Evolutionary conservation across 2,329 filamentous ascomycete species (phyloP), one percentile per base, ranked within the genome.

Genomic region (Polytolypa hystricis): DNA sequence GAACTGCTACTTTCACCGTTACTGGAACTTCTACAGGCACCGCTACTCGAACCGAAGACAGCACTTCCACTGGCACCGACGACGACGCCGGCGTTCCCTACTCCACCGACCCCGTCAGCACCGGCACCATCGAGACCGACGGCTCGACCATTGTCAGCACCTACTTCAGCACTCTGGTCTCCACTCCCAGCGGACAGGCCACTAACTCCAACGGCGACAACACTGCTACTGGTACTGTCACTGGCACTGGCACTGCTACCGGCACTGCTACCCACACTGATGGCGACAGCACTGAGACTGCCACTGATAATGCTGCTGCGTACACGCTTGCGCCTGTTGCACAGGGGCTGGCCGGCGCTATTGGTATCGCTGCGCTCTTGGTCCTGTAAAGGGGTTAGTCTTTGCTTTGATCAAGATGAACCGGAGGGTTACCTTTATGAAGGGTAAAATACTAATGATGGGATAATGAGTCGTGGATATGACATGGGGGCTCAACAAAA

Each of bases 331-430:
- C 43, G 10, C 51, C 48, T 12, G 45, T 44, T 28, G 51, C 54
- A 20, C 26, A 19, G 8, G 35, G 27, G 12, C 18, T 37, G 6
- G 12, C 29, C 14, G 64, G 63, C 37, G 51, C 55, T 31, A 52
- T 62, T 23, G 64, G 63, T 43, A 47, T 67, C 21, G 60, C 57
- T 38, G 64, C 61, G 37, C 44, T 65, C 37, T 46, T 65, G 38
- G 48, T 58, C 18, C 49, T 65, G 47, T 66, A 60, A 56, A 25
- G n/a, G 21, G 21, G 21, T 25, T 25, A 25, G 7, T 25, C 21
- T 25, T 25, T n/a, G n/a, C n/a, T n/a, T n/a, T n/a, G n/a, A n/a
- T n/a, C n/a, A n/a, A n/a, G n/a, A n/a, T n/a, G n/a, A n/a, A n/a
- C n/a, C n/a, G n/a, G n/a, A n/a, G n/a, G n/a, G n/a, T n/a, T n/a